These are phyloP conservation scores for Aciculoconidium aculeatum DNA, from an alignment of 805 yeast genomes.

Conservation along the genomic window DNA sequence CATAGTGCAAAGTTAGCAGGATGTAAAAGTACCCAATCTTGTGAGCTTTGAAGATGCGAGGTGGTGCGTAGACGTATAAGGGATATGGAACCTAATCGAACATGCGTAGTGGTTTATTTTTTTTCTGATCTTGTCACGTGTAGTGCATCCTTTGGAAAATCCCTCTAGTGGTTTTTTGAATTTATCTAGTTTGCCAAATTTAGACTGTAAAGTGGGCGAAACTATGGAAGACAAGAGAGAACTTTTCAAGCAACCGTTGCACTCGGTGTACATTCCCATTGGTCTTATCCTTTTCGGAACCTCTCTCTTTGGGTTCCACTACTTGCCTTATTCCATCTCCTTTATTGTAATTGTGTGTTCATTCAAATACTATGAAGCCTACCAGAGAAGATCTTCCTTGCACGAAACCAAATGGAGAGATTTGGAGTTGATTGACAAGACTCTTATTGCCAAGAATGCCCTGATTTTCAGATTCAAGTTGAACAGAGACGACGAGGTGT, in stretches of 20 bases:
- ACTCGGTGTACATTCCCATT: slow-evolving; percentile 69
- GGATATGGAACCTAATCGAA: no score
- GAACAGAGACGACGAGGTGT: slow-evolving; percentile 51
- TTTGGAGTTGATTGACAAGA: slow-evolving; percentile 68
- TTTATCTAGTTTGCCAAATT: no score
- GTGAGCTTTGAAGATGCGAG: no score
- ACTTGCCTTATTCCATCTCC: slow-evolving; percentile 40
- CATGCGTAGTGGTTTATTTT: no score
- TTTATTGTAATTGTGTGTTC: slow-evolving; percentile 31
- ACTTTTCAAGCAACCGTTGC: slow-evolving; percentile 63
- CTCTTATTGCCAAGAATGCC: slow-evolving; percentile 61
- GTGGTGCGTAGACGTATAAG: no score
- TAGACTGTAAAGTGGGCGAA: no score
- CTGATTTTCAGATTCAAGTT: slow-evolving; percentile 73
- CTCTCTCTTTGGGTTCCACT: slow-evolving; percentile 44
- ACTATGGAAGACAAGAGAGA: slow-evolving; percentile 43
- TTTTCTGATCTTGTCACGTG: no score
- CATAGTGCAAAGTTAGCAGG: no score
- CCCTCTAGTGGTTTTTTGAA: no score
- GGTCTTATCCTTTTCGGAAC: slow-evolving; percentile 58
- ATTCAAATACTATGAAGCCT: slow-evolving; percentile 33
- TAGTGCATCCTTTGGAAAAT: no score
- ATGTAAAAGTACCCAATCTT: no score
- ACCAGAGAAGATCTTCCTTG: slow-evolving; percentile 40
- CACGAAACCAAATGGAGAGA: slow-evolving; percentile 52